Conservation (phyloP, 148 eudicot species). For the Silene latifolia region DNA sequence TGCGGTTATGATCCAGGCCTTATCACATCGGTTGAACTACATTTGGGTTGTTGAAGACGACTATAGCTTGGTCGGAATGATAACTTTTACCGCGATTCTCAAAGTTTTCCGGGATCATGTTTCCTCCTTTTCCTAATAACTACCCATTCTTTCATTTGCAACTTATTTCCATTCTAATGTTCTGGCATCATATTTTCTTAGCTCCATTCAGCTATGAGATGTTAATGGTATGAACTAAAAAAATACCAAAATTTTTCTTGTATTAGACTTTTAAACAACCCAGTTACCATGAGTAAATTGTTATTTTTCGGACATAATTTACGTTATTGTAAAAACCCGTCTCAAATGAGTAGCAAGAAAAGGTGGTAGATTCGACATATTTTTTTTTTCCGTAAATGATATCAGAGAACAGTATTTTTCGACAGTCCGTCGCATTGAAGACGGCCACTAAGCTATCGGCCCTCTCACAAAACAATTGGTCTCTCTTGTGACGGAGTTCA, state of each 20-base stretch:
- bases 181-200: not conserved
- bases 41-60: constrained; percentile 81
- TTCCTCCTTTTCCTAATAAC: constrained; percentile 15
- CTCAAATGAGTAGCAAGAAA: too few species aligned
- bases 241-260: not conserved
- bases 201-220: not conserved
- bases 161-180: not conserved
- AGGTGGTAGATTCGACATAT: too few species aligned
- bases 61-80: constrained; percentile 57
- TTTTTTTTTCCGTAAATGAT: too few species aligned
- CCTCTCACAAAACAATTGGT: too few species aligned
- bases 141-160: not conserved
- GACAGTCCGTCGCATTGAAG: too few species aligned
- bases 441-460: too few species aligned
- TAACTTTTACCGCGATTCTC: constrained; percentile 65
- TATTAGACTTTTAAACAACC: not conserved
- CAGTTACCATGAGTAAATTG: not conserved
- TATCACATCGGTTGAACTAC: constrained; percentile 65
- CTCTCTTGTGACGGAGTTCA: too few species aligned
- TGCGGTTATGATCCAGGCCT: constrained; percentile 90
- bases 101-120: constrained; percentile 45
- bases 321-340: too few species aligned
- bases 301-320: too few species aligned
- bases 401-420: too few species aligned
- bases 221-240: too few species aligned